Conservation (phyloP, 768 basidiomycete species). For the Cantharellus anzutake region DNA sequence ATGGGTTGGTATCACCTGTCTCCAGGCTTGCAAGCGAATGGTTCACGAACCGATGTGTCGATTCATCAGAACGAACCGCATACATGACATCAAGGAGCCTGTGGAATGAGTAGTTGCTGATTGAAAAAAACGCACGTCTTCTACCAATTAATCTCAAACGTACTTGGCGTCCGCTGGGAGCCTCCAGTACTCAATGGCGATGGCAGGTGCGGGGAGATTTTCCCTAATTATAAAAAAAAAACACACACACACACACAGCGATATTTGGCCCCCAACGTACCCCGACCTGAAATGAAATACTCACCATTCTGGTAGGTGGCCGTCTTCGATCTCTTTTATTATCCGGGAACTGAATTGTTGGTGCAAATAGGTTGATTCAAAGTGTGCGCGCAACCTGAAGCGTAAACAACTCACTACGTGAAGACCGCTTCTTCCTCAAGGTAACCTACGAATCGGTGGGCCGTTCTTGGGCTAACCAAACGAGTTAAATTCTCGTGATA, state of each 20-base stretch:
- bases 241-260: background rate
- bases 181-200: constrained; percentile 94
- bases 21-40: constrained; percentile 85
- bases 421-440: constrained; percentile 90
- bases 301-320: constrained; percentile 61
- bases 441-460: constrained; percentile 79
- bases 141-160: background rate
- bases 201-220: constrained; percentile 56
- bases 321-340: constrained; percentile 67
- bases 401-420: constrained; percentile 48
- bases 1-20: constrained; percentile 70
- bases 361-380: constrained; percentile 1
- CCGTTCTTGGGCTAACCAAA: constrained; percentile 13
- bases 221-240: constrained; percentile 23
- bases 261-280: no score
- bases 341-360: constrained; percentile 42
- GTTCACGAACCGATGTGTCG: constrained; percentile 50
- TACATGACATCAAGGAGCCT: constrained; percentile 68
- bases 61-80: constrained; percentile 22
- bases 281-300: no score
- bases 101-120: background rate
- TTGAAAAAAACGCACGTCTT: background rate
- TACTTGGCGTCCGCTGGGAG: constrained; percentile 17
- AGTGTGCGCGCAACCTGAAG: no score
- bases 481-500: background rate